Evolutionary conservation across 306 rosid species (phyloP), one percentile per base, ranked within the genome.

Genomic region (Trifolium dubium): DNA sequence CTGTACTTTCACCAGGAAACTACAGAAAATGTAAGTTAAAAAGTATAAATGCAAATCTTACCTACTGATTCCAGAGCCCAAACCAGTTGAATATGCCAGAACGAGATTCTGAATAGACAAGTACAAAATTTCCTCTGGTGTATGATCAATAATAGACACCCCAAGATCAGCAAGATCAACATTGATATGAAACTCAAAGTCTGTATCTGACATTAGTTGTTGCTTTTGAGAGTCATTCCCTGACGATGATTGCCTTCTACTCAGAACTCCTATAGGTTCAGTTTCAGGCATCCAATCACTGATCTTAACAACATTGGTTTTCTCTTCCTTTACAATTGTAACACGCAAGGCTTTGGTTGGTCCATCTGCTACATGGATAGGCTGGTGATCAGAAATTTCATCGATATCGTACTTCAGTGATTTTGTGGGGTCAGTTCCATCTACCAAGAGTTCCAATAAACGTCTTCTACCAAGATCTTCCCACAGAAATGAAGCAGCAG

Each of bases 401-500:
- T 92, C 96, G 77, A 94, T 88, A 74, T 94, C 92, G 75, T 84
- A 92, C 81, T 83, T 81, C 50, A 83, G 82, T 39, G 99, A 88
- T 81, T 89, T 89, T 59, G 63, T 59, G 58, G 88, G 84, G 62
- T 91, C 99, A 50, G 85, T 77, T 31, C 92, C 99, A 83, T 94
- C 97, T 73, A 83, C 89, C 29, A 87, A 58, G 64, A 92, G 83
- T 81, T 94, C 99, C 84, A 94, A 74, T 53, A 88, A 79, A 58
- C 51, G 97, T 74, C 92, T 87, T 86, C 97, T 88, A 81, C 97
- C 99, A 75, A 92, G 90, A 85, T 94, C 99, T 85, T 92, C 99
- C 99, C 99, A 94, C 56, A 92, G 67, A 85, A 94, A 94, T 23
- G 99, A 87, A 80, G 89, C 86, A 49, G 97, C 85, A 19, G 93